These are phyloP conservation scores for Pseudocercospora macadamiae DNA, from an alignment of 2,329 filamentous ascomycete species.

Conservation along the genomic window DNA sequence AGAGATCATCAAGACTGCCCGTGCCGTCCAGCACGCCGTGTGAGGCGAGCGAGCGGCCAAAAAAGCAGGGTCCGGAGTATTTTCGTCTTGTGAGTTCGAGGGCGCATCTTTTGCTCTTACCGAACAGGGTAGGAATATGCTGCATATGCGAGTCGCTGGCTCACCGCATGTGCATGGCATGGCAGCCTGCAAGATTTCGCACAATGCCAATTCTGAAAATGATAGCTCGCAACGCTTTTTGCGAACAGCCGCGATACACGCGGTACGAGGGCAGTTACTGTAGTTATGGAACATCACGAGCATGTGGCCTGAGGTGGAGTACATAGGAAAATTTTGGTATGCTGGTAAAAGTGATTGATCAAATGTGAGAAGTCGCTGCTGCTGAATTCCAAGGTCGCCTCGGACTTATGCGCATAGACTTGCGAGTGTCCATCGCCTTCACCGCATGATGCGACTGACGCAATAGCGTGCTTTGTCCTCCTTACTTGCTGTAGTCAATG, in stretches of 20 bases:
- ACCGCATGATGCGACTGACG: background rate
- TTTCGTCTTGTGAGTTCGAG: background rate
- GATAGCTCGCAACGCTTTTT: too few species aligned
- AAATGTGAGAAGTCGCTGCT: background rate
- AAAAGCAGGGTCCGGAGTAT: too few species aligned
- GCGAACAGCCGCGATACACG: too few species aligned
- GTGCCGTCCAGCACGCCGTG: background rate
- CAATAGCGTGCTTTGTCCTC: background rate
- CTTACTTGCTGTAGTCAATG: background rate
- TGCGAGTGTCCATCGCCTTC: too few species aligned
- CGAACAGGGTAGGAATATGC: background rate
- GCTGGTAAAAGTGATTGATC: background rate
- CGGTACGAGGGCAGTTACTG: too few species aligned
- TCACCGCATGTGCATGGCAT: background rate
- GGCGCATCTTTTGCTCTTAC: background rate
- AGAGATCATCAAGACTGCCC: background rate
- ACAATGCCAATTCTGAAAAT: too few species aligned
- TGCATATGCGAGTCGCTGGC: background rate
- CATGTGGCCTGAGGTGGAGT: too few species aligned
- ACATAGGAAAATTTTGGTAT: background rate
- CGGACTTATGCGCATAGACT: too few species aligned
- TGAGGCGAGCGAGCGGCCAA: too few species aligned
- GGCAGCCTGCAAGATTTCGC: too few species aligned
- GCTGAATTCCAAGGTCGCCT: too few species aligned
- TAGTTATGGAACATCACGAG: too few species aligned